phyloP scores from a whole-genome alignment of 139 green algal genomes.

The Axilococcus clingmanii region DNA sequence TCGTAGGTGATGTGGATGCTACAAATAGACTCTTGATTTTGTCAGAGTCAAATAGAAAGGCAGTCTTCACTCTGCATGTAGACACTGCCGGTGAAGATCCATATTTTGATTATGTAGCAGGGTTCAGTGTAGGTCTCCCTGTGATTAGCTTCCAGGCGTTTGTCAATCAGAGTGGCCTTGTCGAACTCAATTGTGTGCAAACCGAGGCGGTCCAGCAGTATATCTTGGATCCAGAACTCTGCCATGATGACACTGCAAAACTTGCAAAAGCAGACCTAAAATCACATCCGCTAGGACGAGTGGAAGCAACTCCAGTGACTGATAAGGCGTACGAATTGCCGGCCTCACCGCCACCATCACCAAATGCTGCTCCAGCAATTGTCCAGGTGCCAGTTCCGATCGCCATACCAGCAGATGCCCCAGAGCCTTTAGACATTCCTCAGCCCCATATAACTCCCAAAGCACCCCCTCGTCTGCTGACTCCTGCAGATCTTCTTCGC shows the following conservation, averaged over 20 bases:
- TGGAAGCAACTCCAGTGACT: background rate
- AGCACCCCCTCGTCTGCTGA: conserved; percentile 23
- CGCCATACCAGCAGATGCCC: background rate
- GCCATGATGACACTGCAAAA: conserved; percentile 11
- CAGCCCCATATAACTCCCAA: background rate
- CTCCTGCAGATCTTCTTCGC: conserved; percentile 33
- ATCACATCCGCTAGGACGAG: background rate
- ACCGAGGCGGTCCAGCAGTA: conserved; percentile 82
- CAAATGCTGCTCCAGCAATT: conserved; percentile 13
- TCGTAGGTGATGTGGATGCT: conserved; percentile 37
- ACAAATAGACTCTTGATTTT: conserved; percentile 50
- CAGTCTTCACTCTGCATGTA: conserved; percentile 64
- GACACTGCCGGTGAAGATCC: background rate
- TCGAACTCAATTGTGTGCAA: conserved; percentile 60
- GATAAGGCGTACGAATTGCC: no score
- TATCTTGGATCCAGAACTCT: conserved; percentile 45
- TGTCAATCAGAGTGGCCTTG: conserved; percentile 4
- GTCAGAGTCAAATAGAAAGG: conserved; percentile 54
- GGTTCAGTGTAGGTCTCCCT: conserved; percentile 62
- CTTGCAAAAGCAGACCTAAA: background rate
- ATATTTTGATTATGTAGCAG: conserved; percentile 50
- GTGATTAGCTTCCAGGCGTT: conserved; percentile 58
- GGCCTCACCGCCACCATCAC: no score
- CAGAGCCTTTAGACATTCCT: background rate
- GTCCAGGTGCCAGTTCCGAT: conserved; percentile 3